Conservation (phyloP, 495 filamentous ascomycete genomes). For the Penicillium canariense region DNA sequence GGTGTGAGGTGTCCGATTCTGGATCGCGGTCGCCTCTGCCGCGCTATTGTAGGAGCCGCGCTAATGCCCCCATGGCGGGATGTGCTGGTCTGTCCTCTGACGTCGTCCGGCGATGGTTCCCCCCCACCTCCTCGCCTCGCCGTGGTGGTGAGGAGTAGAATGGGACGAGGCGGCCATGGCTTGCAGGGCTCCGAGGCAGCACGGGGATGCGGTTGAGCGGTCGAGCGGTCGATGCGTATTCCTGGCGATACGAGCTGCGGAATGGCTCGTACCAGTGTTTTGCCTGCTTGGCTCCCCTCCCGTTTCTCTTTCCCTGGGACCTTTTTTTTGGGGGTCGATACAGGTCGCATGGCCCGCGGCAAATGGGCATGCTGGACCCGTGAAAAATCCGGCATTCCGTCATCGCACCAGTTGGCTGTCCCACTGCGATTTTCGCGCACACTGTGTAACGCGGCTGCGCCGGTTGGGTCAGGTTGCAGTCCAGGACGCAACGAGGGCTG, state of each 20-base stretch:
- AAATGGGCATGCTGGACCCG: not conserved
- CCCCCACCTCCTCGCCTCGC: not conserved
- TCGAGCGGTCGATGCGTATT: too few relatives aligned
- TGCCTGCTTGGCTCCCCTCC: not conserved
- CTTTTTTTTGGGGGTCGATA: conserved; percentile 11
- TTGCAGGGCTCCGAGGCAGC: conserved; percentile 6
- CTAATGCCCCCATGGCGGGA: conserved; percentile 25
- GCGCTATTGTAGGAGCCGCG: conserved; percentile 32
- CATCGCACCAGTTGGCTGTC: not conserved
- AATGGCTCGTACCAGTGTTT: not conserved
- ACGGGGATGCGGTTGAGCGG: too few relatives aligned
- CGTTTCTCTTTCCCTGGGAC: not conserved
- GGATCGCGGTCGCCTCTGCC: conserved; percentile 21
- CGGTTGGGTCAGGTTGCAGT: not conserved
- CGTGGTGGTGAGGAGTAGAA: not conserved
- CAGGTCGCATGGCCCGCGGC: conserved; percentile 21
- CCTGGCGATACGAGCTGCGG: conserved; percentile 1
- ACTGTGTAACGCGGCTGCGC: not conserved
- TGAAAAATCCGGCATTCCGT: not conserved
- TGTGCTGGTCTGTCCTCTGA: conserved; percentile 31
- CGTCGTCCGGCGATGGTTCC: conserved; percentile 21
- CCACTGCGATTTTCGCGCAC: not conserved
- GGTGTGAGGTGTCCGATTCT: conserved; percentile 29
- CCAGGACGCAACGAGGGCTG: too few relatives aligned
- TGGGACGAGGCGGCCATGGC: conserved; percentile 14